Evolutionary conservation across 768 basidiomycete species (phyloP), one percentile per base, ranked within the genome.

Genomic region (Mycena capillaripes): DNA sequence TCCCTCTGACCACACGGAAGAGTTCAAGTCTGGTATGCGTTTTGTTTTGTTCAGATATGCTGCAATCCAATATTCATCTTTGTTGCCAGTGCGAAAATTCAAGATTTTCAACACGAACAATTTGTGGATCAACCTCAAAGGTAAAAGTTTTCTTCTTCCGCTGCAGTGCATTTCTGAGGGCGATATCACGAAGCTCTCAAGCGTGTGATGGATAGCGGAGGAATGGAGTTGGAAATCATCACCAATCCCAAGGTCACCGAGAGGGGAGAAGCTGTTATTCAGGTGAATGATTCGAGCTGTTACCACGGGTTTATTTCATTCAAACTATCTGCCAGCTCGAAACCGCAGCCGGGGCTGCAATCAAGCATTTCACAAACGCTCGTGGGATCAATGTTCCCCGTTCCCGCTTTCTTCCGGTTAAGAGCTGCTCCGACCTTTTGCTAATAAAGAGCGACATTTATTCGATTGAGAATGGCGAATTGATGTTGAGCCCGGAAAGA

Each of bases 341-440:
- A 85, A 96, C 94, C 21, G 96, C 96, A 40, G 95, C 96, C 66
- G 97, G 97, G 80, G 96, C 95, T 46, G 97, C 97, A 42, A 90
- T 93, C 88, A 97, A 96, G 86, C 92, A 97, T 85, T 97, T 97
- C 87, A 92, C 89, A 81, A 92, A 92, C 80, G 95, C 93, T 6
- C 93, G 93, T 79, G 97, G 96, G 69, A 93, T 98, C 84, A 97
- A 97, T 84, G 97, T 98, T 46, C 96, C 97, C 55, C 92, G 97
- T 63, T 91, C 89, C 68, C 95, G 97, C 69, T 98, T 98, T 91
- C 88, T 99, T 79, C 95, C 96, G 40, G 94, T 95, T 44, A 93
- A 93, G 88, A 92, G 89, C 70, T 96, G 94, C 84, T 97, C 95
- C 34, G 94, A 95, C 79, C 85, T 97, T 60, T 87, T 97, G 34